Evolutionary conservation across 2,329 filamentous ascomycete species (phyloP).

Genomic region (Penicillium sp.): DNA sequence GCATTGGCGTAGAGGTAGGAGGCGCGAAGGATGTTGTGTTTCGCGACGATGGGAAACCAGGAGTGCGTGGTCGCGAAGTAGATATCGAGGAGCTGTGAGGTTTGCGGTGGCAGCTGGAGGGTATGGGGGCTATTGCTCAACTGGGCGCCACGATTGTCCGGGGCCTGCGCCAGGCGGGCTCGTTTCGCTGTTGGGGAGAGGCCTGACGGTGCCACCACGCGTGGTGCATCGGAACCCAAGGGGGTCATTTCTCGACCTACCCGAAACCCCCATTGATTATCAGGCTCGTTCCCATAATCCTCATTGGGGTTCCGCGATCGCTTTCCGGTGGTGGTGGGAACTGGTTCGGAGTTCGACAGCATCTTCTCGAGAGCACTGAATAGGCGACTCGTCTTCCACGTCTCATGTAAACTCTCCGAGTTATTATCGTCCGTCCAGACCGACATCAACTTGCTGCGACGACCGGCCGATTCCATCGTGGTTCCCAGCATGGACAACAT

Average conservation of each 20-base stretch:
- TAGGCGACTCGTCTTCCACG: conserved; percentile 46
- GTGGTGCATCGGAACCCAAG: conserved; percentile 30
- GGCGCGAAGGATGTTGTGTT: conserved; percentile 56
- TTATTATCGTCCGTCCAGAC: conserved; percentile 42
- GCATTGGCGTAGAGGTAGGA: conserved; percentile 57
- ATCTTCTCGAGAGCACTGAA: conserved; percentile 43
- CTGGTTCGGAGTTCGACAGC: conserved; percentile 35
- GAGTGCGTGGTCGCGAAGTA: conserved; percentile 61
- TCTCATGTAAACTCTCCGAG: conserved; percentile 45
- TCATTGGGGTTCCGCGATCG: conserved; percentile 35
- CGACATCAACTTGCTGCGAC: conserved; percentile 36
- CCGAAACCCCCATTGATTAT: conserved; percentile 33
- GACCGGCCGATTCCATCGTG: conserved; percentile 32
- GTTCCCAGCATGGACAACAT: conserved; percentile 41
- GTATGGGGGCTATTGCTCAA: conserved; percentile 7
- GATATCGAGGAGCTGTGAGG: conserved; percentile 55
- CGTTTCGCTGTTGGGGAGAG: conserved; percentile 29
- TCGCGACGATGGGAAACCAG: conserved; percentile 62
- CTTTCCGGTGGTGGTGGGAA: conserved; percentile 29
- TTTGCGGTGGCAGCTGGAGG: conserved; percentile 49
- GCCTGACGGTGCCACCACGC: conserved; percentile 28
- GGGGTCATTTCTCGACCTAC: conserved; percentile 30
- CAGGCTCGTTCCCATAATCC: conserved; percentile 12
- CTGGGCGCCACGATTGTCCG: conserved; percentile 11
- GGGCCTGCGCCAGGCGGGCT: conserved; percentile 24